These are phyloP conservation scores for Daedaleopsis nitida DNA, from an alignment of 768 basidiomycete genomes.

Conservation along the genomic window DNA sequence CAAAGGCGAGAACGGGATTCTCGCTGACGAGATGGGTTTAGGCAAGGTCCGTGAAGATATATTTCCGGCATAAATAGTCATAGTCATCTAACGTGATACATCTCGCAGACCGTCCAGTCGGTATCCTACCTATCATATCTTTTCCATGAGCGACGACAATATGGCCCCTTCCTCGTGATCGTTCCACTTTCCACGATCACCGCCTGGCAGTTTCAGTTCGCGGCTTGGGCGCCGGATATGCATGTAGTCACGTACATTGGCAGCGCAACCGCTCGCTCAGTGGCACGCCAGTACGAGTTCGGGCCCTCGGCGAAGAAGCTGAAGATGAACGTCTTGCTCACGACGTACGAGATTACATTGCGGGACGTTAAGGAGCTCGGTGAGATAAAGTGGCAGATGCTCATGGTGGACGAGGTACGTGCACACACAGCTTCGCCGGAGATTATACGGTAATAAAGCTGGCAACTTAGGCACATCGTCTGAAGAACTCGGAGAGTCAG, in stretches of 20 bases:
- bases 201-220: conserved; percentile 96
- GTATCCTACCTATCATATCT: conserved; percentile 94
- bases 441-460: neutral
- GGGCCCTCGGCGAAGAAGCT: conserved; percentile 84
- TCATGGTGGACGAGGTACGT: conserved; percentile 92
- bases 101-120: conserved; percentile 84
- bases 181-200: conserved; percentile 98
- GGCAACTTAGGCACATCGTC: conserved; percentile 76
- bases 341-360: conserved; percentile 94
- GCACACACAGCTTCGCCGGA: neutral
- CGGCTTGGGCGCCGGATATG: conserved; percentile 92
- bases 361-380: conserved; percentile 87
- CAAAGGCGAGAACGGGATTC: conserved; percentile 92
- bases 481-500: conserved; percentile 98
- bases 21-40: conserved; percentile 99
- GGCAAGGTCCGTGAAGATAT: conserved; percentile 65
- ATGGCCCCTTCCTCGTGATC: conserved; percentile 96
- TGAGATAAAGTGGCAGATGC: conserved; percentile 95
- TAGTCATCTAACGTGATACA: neutral
- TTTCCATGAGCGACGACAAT: conserved; percentile 89
- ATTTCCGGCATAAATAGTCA: neutral
- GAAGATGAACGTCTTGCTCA: conserved; percentile 96
- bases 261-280: conserved; percentile 81
- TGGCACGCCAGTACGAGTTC: conserved; percentile 92
- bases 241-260: conserved; percentile 98